Base-by-base conservation (phyloP, 2,329 filamentous ascomycete genomes). In the Whalleya microplaca region DNA sequence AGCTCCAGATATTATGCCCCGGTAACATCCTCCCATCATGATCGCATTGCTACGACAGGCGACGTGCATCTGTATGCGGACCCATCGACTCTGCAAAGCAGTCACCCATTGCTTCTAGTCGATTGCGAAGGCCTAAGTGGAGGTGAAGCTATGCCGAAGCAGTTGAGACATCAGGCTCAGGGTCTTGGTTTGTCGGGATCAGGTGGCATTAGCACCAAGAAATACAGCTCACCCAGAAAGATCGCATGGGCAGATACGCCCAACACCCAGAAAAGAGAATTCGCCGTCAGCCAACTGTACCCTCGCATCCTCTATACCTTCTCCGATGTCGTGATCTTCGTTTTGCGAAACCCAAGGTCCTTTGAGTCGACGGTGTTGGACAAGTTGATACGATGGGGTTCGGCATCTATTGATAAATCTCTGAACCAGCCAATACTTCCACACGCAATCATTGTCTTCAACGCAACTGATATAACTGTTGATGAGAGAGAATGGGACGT, bases 371-470 rank as follows among this genome's bases (percentile, higher is more conserved):
- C 64, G 9, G 75, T 76, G 18, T 68, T 80, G 19, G 69, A 72
- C 47, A 71, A 69, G 56, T 69, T 84, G 3, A 64, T 84, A 12
- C 71, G 76, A 41, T 84, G 81, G 81, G 81, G 80, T 14, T 73
- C 74, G 2, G 75, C 79, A 12, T 77, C 78, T 1, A 69, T 84
- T 6, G 80, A 84, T 58, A 81, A 76, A 56, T 81, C 80, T 0
- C 74, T 79, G 43, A 84, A 84, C 55, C 82, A 84, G 59, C 81
- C 82, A 0, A 75, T 78, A 2, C 72, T 84, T 2, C 81, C 82
- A 2, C 80, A 83, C 62, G 81, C 78, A 5, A 76, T 85, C 50
- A 79, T 85, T 42, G 80, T 78, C 0, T 69, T 84, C 37, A 84
- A 84, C 63, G 76, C 74, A 1, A 72, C 75, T 0, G 73, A 80